Base-by-base conservation (phyloP, 2,329 filamentous ascomycete species). In the Arthrobotrys iridis region DNA sequence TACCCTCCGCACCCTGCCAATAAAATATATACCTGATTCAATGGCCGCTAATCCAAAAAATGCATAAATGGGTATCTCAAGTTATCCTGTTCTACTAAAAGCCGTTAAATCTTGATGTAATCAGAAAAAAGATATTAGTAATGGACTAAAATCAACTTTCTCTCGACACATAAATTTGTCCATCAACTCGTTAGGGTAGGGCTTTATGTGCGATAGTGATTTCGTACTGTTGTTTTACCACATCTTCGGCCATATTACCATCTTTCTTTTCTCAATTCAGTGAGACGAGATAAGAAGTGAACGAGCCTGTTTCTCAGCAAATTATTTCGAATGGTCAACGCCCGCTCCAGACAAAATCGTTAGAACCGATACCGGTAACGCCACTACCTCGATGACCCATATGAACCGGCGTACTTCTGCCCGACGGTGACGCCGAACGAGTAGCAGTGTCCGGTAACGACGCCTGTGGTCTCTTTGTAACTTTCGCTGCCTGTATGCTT, bases 261-360 rank as follows among this genome's bases (percentile, higher is more conserved):
- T 50, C 7, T 11, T 57, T 18, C 26, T 11, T 33, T 30, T 24
- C 20, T 30, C 26, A 33, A 15, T 48, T 60, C 43, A 74, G 62
- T n/a, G 70, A 74, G 7, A 74, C 33, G 11, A 74, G 52, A 48
- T 45, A 74, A 11, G 70, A 66, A 48, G 62, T 67, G 37, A 74
- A 74, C 35, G 70, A 74, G 62, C 70, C 70, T 74, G 70, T 59
- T 45, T n/a, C 26, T 43, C 30, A 46, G 20, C 18, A 62, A 52
- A 37, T 37, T 24, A 35, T 37, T 35, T 55, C 18, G 26, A 45
- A 46, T 57, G 35, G 65, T 76, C 37, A 76, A 68, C 72, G 63
- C 52, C 72, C 72, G 59, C 72, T 76, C 72, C 72, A 76, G 15
- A 76, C 72, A 37, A 76, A 76, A 26, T 76, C 72, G 59, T 62